Evolutionary conservation across 2,329 filamentous ascomycete genomes (phyloP).

Genomic region (Fusarium algeriense): DNA sequence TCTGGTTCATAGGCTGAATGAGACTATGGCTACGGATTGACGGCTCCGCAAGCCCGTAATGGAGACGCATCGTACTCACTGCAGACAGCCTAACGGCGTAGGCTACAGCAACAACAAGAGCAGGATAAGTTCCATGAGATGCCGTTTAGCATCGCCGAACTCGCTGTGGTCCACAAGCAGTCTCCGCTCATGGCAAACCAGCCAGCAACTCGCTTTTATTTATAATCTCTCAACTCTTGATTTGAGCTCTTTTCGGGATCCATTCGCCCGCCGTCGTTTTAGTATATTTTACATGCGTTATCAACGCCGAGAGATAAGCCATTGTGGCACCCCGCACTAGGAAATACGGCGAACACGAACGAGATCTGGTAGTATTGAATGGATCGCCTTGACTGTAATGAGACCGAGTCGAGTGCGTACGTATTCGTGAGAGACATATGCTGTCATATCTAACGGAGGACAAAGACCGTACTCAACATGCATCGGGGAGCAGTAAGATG

Average conservation of each 20-base stretch:
- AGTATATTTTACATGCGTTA: slow-evolving; percentile 17
- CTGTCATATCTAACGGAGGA: slow-evolving; percentile 24
- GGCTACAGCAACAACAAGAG: background rate
- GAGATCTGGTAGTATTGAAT: slow-evolving; percentile 21
- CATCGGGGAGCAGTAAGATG: slow-evolving; percentile 12
- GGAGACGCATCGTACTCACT: slow-evolving; percentile 11
- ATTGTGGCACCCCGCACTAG: slow-evolving; percentile 39
- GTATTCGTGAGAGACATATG: slow-evolving; percentile 7
- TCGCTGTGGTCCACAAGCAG: slow-evolving; percentile 40
- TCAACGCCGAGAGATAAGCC: slow-evolving; percentile 42
- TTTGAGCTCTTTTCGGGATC: slow-evolving; percentile 39
- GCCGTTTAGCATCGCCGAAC: slow-evolving; percentile 40
- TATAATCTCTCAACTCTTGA: slow-evolving; percentile 47
- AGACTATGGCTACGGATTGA: slow-evolving; percentile 19
- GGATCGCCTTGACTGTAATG: slow-evolving; percentile 23
- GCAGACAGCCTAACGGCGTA: background rate
- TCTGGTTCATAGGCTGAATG: slow-evolving; percentile 25
- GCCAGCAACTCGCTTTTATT: slow-evolving; percentile 45
- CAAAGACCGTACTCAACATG: slow-evolving; percentile 24
- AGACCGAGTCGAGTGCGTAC: slow-evolving; percentile 13
- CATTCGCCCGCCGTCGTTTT: slow-evolving; percentile 35
- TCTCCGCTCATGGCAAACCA: slow-evolving; percentile 35
- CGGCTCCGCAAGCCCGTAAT: slow-evolving; percentile 39
- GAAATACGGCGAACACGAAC: slow-evolving; percentile 31
- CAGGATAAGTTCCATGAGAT: slow-evolving; percentile 4